Conservation (phyloP, 1,284 basidiomycete genomes). For the Coniferiporia sulphurascens region DNA sequence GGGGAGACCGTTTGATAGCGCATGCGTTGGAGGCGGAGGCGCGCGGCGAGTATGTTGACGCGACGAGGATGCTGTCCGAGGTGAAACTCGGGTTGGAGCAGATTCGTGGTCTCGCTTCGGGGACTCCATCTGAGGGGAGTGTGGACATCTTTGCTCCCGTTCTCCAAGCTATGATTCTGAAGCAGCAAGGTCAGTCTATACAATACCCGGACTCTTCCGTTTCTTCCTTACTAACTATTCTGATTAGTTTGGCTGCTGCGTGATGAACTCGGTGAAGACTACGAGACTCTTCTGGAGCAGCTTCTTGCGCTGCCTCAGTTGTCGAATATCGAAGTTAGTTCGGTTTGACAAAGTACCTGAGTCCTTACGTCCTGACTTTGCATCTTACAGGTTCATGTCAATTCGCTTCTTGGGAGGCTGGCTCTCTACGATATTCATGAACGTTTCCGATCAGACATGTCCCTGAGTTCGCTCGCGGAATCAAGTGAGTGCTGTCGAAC, state of each 20-base stretch:
- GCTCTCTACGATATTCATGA: constrained; percentile 71
- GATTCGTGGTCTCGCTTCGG: constrained; percentile 43
- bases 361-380: neutral
- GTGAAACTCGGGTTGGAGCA: constrained; percentile 49
- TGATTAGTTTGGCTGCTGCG: constrained; percentile 68
- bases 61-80: constrained; percentile 51
- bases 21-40: constrained; percentile 46
- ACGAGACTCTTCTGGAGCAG: constrained; percentile 52
- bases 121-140: constrained; percentile 13
- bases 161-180: constrained; percentile 61
- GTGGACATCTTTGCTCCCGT: constrained; percentile 56
- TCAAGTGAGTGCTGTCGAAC: constrained; percentile 53
- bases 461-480: constrained; percentile 81
- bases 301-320: constrained; percentile 56
- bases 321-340: constrained; percentile 49
- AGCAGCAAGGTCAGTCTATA: constrained; percentile 64
- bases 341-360: neutral
- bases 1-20: constrained; percentile 54
- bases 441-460: constrained; percentile 79
- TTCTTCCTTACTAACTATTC: neutral
- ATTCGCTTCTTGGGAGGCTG: constrained; percentile 67
- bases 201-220: neutral
- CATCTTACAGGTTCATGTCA: constrained; percentile 58
- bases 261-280: constrained; percentile 52
- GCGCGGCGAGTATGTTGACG: constrained; percentile 46